Conservation (phyloP, 495 filamentous ascomycete genomes). For the Podospora pseudopauciseta region DNA sequence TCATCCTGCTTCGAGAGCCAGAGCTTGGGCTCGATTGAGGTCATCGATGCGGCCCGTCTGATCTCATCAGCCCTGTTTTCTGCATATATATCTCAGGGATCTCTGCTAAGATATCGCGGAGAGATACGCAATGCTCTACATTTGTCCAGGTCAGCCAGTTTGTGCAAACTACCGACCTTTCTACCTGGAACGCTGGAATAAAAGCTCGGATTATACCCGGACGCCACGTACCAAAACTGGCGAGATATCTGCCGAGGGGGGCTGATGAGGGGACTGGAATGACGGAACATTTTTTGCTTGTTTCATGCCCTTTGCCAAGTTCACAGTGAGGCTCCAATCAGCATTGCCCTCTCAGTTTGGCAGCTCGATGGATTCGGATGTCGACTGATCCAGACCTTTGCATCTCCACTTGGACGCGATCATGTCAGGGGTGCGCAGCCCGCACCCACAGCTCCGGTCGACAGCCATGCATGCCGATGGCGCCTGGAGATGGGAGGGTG, state of each 20-base stretch:
- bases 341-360: neutral
- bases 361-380: neutral
- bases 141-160: neutral
- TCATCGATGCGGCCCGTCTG: neutral
- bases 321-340: neutral
- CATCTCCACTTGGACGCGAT: conserved; percentile 1
- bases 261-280: conserved; percentile 3
- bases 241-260: conserved; percentile 6
- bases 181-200: neutral
- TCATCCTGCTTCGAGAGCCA: neutral
- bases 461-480: conserved; percentile 1
- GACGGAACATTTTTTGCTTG: conserved; percentile 8
- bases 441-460: neutral
- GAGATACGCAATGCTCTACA: neutral
- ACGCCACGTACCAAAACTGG: neutral
- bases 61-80: neutral
- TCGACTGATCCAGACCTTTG: conserved; percentile 2
- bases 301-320: conserved; percentile 4
- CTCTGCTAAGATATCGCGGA: neutral
- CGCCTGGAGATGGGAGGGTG: neutral
- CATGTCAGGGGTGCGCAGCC: neutral
- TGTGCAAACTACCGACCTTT: neutral
- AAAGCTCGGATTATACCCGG: conserved; percentile 5
- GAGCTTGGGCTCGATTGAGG: neutral
- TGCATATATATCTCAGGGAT: neutral